Evolutionary conservation across 306 rosid species (phyloP).

Genomic region (Phaseolus lunatus): DNA sequence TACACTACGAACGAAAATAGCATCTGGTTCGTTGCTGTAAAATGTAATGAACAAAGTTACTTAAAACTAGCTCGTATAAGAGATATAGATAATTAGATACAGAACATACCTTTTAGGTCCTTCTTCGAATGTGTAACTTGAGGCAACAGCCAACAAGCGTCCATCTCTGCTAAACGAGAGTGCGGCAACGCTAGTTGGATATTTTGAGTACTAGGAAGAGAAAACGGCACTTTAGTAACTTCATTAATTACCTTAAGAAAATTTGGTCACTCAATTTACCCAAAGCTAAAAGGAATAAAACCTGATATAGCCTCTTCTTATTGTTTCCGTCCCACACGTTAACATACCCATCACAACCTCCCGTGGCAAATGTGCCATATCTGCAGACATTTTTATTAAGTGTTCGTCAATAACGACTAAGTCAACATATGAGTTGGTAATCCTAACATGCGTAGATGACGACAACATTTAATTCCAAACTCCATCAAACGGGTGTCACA

Average conservation of each 20-base stretch:
- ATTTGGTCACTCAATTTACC: neutral
- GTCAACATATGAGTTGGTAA: neutral
- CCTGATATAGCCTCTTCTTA: constrained; percentile 99
- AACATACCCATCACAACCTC: constrained; percentile 98
- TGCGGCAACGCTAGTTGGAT: constrained; percentile 95
- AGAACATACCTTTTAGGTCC: constrained; percentile 69
- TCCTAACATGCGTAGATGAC: constrained; percentile 5
- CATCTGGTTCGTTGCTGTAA: constrained; percentile 87
- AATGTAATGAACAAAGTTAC: constrained; percentile 31
- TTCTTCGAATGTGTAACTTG: constrained; percentile 97
- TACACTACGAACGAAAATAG: constrained; percentile 81
- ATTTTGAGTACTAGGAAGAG: constrained; percentile 78
- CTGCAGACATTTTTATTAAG: constrained; percentile 55
- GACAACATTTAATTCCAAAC: constrained; percentile 3
- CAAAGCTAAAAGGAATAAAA: constrained; percentile 31
- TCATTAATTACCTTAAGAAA: neutral
- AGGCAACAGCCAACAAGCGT: constrained; percentile 91
- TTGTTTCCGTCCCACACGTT: constrained; percentile 99
- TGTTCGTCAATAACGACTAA: constrained; percentile 12
- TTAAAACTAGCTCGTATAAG: neutral
- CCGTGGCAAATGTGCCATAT: constrained; percentile 97
- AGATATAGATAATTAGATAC: neutral
- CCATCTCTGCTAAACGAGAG: constrained; percentile 99
- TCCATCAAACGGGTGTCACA: neutral
- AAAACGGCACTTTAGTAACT: constrained; percentile 40